phyloP scores from a whole-genome alignment of 192 early-diverging fungal genomes.

The Radiomyces spectabilis region DNA sequence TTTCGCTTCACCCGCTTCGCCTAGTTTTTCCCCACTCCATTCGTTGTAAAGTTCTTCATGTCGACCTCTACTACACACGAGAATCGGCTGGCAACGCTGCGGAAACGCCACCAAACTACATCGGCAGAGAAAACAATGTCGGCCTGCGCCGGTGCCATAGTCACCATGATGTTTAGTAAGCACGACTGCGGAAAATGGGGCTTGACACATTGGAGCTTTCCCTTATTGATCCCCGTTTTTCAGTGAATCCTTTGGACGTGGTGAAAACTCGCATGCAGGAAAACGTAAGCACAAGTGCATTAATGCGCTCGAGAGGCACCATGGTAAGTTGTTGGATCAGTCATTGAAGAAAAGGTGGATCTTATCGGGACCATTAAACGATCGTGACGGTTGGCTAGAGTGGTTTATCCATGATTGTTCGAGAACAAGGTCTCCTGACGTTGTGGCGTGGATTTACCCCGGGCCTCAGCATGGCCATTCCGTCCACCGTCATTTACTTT shows the following conservation, averaged over 20 bases:
- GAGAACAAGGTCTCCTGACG: constrained; percentile 68
- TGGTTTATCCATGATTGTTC: constrained; percentile 69
- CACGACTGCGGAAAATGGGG: neutral
- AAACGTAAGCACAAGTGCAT: neutral
- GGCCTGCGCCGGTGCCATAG: constrained; percentile 72
- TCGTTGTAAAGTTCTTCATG: too few species aligned
- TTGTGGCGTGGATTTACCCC: constrained; percentile 88
- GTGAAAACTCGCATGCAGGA: constrained; percentile 82
- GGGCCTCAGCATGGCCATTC: constrained; percentile 82
- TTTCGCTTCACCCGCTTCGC: too few species aligned
- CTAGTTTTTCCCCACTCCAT: too few species aligned
- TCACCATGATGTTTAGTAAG: constrained; percentile 76
- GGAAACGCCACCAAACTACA: too few species aligned
- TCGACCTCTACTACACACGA: too few species aligned
- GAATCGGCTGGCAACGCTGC: too few species aligned
- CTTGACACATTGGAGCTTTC: neutral
- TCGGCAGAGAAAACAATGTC: constrained; percentile 65
- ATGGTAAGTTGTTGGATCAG: constrained; percentile 22
- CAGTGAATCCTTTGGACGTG: constrained; percentile 83
- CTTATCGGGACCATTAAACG: neutral
- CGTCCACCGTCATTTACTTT: constrained; percentile 90
- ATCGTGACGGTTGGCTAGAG: constrained; percentile 51
- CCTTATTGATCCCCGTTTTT: constrained; percentile 12
- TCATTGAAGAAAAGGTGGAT: neutral
- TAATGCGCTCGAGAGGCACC: constrained; percentile 30